Percentiles rank a stretch among this genome's conserved stretches.
Evolutionary conservation across 805 yeast species (phyloP).

Genomic region (Pichia heedii): DNA sequence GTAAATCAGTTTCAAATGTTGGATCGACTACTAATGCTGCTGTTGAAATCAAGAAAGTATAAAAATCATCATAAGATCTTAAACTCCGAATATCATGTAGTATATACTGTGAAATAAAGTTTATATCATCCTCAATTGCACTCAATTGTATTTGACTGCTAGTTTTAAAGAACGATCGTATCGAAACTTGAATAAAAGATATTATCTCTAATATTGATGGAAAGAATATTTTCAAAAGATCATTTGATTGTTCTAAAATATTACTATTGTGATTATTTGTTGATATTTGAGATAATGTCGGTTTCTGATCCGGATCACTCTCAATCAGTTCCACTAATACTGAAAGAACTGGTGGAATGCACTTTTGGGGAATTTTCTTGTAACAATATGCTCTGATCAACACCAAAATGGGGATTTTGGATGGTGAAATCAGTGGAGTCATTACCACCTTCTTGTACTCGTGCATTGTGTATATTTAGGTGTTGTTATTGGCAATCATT

Average conservation of each 20-base stretch:
- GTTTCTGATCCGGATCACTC: conserved; percentile 1
- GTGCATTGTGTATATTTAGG: neutral
- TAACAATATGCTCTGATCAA: conserved; percentile 40
- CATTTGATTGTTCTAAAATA: neutral
- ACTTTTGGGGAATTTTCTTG: conserved; percentile 30
- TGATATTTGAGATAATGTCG: neutral
- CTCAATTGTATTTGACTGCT: neutral
- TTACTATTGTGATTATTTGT: neutral
- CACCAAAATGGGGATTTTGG: conserved; percentile 42
- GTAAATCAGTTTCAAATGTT: conserved; percentile 1
- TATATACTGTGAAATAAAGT: conserved; percentile 20
- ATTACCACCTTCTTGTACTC: conserved; percentile 14
- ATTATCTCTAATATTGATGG: conserved; percentile 21
- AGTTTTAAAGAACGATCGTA: conserved; percentile 6
- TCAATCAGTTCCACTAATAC: conserved; percentile 36
- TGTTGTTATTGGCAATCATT: neutral
- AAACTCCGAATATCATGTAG: conserved; percentile 35
- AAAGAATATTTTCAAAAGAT: conserved; percentile 14
- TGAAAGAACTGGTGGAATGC: conserved; percentile 32
- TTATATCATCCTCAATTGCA: conserved; percentile 18
- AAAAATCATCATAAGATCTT: conserved; percentile 39
- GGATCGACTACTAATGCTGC: conserved; percentile 28
- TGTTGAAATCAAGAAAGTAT: conserved; percentile 28
- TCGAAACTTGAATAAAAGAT: conserved; percentile 11
- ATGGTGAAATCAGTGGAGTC: conserved; percentile 41